Evolutionary conservation across 2,329 filamentous ascomycete genomes (phyloP).

Genomic region (Periconia macrospinosa): DNA sequence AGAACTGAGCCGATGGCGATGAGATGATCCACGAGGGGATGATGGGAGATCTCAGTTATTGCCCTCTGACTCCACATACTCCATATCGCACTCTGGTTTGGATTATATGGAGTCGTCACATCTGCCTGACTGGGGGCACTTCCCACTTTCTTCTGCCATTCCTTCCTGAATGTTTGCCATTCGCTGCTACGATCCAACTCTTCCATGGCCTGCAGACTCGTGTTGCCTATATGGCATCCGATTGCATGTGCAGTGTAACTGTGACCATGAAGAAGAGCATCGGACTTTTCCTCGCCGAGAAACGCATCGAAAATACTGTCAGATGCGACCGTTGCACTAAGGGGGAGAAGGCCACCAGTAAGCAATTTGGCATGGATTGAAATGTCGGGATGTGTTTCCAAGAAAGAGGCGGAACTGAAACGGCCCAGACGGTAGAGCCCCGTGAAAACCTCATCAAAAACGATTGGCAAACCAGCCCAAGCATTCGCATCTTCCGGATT

Average conservation of each 20-base stretch:
- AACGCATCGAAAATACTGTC: conserved; percentile 74
- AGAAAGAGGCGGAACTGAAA: conserved; percentile 69
- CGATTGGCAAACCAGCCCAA: conserved; percentile 76
- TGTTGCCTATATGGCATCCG: conserved; percentile 77
- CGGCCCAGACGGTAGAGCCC: conserved; percentile 80
- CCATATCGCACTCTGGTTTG: conserved; percentile 51
- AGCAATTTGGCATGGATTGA: conserved; percentile 82
- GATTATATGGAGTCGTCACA: neutral
- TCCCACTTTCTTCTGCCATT: conserved; percentile 1
- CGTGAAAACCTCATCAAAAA: conserved; percentile 88
- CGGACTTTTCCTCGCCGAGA: conserved; percentile 70
- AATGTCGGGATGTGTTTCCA: conserved; percentile 71
- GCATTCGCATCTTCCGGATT: neutral
- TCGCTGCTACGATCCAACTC: neutral
- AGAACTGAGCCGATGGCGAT: conserved; percentile 77
- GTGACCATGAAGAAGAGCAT: conserved; percentile 80
- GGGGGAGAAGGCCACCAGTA: conserved; percentile 76
- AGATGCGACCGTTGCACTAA: conserved; percentile 76
- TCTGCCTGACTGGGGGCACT: neutral
- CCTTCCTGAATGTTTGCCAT: conserved; percentile 12
- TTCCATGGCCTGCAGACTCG: conserved; percentile 62
- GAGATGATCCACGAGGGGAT: conserved; percentile 61
- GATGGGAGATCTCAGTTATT: conserved; percentile 61
- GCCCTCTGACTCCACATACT: conserved; percentile 70
- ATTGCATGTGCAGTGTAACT: conserved; percentile 85